phyloP scores from a whole-genome alignment of 169 alveolate genomes.

The Plasmodium fragile region DNA sequence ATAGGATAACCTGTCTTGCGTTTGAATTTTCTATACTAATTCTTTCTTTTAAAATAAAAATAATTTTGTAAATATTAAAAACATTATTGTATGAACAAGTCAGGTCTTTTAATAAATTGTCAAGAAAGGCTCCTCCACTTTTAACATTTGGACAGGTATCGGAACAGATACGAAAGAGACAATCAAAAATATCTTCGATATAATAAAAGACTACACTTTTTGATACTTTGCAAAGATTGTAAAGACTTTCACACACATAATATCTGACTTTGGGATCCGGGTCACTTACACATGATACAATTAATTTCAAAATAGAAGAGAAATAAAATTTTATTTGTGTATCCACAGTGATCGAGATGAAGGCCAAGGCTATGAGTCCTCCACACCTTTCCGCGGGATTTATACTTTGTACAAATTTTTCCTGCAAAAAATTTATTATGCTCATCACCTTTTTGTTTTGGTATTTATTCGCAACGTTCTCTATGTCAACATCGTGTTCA shows the following conservation, averaged over 20 bases:
- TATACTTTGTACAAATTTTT: constrained; percentile 41
- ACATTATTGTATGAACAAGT: constrained; percentile 78
- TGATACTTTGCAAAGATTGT: constrained; percentile 80
- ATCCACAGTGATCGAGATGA: constrained; percentile 56
- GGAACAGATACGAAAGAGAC: constrained; percentile 82
- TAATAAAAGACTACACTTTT: constrained; percentile 40
- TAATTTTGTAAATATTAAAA: constrained; percentile 61
- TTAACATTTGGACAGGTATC: constrained; percentile 85
- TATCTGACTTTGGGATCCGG: constrained; percentile 84
- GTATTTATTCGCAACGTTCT: constrained; percentile 26
- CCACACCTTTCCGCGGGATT: constrained; percentile 58
- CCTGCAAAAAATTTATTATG: constrained; percentile 38
- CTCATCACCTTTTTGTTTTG: constrained; percentile 49
- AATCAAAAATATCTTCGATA: constrained; percentile 82
- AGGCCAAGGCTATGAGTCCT: constrained; percentile 64
- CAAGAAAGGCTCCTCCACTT: constrained; percentile 80
- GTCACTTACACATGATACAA: constrained; percentile 74
- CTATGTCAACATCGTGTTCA: constrained; percentile 31
- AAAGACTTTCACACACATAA: constrained; percentile 86
- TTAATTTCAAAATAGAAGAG: constrained; percentile 36
- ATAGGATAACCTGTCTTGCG: constrained; percentile 76
- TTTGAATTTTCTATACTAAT: constrained; percentile 66
- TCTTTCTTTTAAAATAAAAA: constrained; percentile 58
- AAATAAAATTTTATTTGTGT: constrained; percentile 57
- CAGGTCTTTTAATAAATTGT: constrained; percentile 81